These are phyloP conservation scores for Przewalskia tangutica DNA, from an alignment of 257 asterid genomes.

Conservation along the genomic window DNA sequence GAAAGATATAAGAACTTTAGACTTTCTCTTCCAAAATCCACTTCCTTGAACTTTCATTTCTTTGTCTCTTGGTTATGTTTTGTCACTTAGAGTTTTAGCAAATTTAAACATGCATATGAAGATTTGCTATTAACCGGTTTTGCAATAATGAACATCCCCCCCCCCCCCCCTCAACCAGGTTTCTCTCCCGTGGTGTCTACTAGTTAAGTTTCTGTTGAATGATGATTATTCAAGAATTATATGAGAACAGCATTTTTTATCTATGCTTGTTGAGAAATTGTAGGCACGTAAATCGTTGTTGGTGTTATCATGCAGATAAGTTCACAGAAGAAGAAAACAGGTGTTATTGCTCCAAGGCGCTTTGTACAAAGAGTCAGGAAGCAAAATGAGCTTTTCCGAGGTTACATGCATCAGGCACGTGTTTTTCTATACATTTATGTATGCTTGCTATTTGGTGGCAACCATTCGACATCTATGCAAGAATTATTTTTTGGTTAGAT, in stretches of 20 bases:
- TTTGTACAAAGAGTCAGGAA: conserved; percentile 67
- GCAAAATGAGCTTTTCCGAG: conserved; percentile 65
- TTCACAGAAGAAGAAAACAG: conserved; percentile 84
- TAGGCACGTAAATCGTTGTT: neutral
- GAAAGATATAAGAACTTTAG: neutral
- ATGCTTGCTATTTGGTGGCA: neutral
- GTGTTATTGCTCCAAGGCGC: conserved; percentile 77
- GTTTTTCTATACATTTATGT: neutral
- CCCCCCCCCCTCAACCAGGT: neutral
- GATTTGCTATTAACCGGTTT: neutral
- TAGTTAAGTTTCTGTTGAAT: neutral
- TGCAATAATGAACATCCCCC: neutral
- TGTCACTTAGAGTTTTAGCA: neutral
- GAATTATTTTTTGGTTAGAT: neutral
- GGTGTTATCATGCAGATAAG: conserved; percentile 37
- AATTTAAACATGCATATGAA: neutral
- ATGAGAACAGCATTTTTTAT: neutral
- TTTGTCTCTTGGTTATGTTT: neutral
- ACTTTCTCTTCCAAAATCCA: neutral
- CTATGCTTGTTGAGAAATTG: neutral
- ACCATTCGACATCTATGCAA: neutral
- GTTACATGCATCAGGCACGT: conserved; percentile 81
- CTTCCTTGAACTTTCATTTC: neutral
- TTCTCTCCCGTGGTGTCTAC: neutral
- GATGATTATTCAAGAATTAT: neutral